phyloP scores from a whole-genome alignment of 2,329 filamentous ascomycete genomes.

The Pseudogymnoascus sp. region DNA sequence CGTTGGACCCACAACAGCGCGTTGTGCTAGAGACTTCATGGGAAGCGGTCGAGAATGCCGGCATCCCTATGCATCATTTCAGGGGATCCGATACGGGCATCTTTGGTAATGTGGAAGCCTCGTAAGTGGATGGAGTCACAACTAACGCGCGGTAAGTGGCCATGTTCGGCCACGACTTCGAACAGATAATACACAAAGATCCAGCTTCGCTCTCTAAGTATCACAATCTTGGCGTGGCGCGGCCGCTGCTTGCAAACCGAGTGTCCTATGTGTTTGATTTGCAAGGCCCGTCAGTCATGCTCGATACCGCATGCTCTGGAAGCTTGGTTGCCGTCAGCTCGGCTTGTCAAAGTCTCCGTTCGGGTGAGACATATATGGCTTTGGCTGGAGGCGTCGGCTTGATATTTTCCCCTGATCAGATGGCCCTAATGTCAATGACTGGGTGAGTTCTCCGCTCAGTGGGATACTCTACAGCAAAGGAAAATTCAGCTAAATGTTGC shows the following conservation, averaged over 20 bases:
- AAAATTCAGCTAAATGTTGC: background rate
- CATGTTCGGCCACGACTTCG: background rate
- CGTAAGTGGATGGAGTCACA: background rate
- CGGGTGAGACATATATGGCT: slow-evolving; percentile 24
- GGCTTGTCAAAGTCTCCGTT: slow-evolving; percentile 33
- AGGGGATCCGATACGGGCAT: background rate
- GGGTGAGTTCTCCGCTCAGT: background rate
- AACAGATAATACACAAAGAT: slow-evolving; percentile 7
- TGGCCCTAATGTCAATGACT: slow-evolving; percentile 23
- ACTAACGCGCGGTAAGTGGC: background rate
- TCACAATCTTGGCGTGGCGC: background rate
- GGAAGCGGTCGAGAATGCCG: slow-evolving; percentile 25
- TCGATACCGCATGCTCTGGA: slow-evolving; percentile 22
- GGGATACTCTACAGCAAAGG: background rate
- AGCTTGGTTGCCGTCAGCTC: slow-evolving; percentile 47
- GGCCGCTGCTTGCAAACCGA: slow-evolving; percentile 17
- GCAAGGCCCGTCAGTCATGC: slow-evolving; percentile 12
- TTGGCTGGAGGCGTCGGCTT: slow-evolving; percentile 12
- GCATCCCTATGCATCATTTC: slow-evolving; percentile 13
- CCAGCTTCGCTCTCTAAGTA: slow-evolving; percentile 19
- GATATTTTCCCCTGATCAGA: slow-evolving; percentile 18
- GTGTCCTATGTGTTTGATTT: slow-evolving; percentile 22
- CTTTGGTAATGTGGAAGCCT: background rate
- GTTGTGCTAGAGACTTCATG: slow-evolving; percentile 23
- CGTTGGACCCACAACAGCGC: slow-evolving; percentile 28